phyloP scores from a whole-genome alignment of 23 red algal species.

The Agarophyton chilense region DNA sequence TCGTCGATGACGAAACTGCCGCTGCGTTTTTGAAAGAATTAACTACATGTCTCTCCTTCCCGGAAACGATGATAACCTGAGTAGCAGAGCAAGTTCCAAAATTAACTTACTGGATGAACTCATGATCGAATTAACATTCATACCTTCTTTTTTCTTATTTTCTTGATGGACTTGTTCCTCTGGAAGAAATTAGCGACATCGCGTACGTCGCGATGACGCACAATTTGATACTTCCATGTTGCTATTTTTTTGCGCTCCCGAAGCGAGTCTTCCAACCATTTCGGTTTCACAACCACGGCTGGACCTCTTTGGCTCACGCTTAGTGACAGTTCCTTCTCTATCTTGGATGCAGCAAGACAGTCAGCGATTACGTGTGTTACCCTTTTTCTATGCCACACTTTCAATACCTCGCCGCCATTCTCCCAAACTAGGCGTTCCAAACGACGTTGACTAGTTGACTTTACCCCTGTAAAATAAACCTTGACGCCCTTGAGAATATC shows the following conservation, averaged over 20 bases:
- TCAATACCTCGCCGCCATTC: conserved; percentile 43
- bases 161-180: background rate
- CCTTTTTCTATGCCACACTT: conserved; percentile 24
- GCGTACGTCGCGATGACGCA: background rate
- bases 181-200: conserved; percentile 38
- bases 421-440: conserved; percentile 41
- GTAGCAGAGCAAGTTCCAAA: background rate
- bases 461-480: conserved; percentile 62
- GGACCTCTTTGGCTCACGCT: background rate
- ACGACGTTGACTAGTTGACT: conserved; percentile 41
- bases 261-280: conserved; percentile 49
- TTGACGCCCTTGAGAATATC: conserved; percentile 19
- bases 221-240: conserved; percentile 34
- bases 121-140: background rate
- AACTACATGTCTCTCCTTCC: conserved; percentile 48
- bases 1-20: conserved; percentile 50
- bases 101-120: background rate
- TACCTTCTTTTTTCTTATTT: background rate
- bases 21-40: conserved; percentile 74
- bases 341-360: conserved; percentile 39
- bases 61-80: conserved; percentile 61
- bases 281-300: conserved; percentile 46
- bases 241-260: conserved; percentile 19
- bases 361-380: conserved; percentile 69
- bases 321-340: conserved; percentile 53